phyloP scores from a whole-genome alignment of 768 basidiomycete species.

The Podaxis sp. region DNA sequence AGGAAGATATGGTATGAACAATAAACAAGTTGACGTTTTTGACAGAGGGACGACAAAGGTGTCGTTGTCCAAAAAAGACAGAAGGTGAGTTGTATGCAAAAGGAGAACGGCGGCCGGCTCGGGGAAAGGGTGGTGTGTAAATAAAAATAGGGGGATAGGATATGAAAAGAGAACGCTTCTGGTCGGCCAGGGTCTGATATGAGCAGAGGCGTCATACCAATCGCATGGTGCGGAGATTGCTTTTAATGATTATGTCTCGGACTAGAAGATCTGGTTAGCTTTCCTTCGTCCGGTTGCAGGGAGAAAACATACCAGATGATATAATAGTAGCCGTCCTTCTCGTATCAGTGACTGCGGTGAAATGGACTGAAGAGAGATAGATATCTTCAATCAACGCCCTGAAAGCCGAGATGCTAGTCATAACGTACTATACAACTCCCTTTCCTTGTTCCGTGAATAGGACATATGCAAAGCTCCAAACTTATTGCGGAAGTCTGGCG shows the following conservation, averaged over 20 bases:
- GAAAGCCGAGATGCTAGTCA: constrained; percentile 3
- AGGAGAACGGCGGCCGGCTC: background rate
- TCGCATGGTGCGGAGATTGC: constrained; percentile 60
- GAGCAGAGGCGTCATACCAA: constrained; percentile 36
- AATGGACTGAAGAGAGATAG: constrained; percentile 52
- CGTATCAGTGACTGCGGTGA: constrained; percentile 83
- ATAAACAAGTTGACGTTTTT: constrained; percentile 2
- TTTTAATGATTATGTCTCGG: constrained; percentile 68
- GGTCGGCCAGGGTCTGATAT: background rate
- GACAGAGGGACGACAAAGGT: background rate
- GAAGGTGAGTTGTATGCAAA: background rate
- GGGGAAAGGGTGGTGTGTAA: background rate
- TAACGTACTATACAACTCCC: constrained; percentile 69
- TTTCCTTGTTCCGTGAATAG: constrained; percentile 65
- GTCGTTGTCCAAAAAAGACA: background rate
- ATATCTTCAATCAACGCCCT: constrained; percentile 8
- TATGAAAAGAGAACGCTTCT: background rate
- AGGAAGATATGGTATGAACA: constrained; percentile 8
- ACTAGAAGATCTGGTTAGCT: constrained; percentile 37
- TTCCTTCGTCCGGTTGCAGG: constrained; percentile 9
- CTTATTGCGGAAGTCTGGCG: constrained; percentile 69
- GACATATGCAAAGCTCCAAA: constrained; percentile 71
- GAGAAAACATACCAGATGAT: constrained; percentile 52
- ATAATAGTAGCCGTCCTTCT: constrained; percentile 73
- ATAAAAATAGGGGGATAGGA: background rate